phyloP scores from a whole-genome alignment of 352 stramenopile genomes.

The Globisporangium alternatum region DNA sequence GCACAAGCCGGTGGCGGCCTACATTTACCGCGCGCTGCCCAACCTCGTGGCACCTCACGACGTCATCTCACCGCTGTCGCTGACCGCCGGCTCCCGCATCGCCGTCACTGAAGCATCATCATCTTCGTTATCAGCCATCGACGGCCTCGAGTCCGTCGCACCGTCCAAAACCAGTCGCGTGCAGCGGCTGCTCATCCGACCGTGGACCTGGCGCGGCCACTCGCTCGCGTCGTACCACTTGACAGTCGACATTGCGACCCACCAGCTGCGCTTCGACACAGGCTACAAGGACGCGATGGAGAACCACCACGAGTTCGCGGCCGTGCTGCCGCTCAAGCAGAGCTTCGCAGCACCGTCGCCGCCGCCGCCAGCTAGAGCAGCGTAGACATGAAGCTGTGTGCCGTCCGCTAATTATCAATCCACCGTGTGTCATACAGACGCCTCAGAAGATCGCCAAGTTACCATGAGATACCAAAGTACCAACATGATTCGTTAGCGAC shows the following conservation, averaged over 20 bases:
- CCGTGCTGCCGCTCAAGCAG: constrained; percentile 31
- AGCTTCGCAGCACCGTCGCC: neutral
- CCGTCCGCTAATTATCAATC: neutral
- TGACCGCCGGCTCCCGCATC: constrained; percentile 9
- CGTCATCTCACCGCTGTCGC: constrained; percentile 34
- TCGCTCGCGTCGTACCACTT: constrained; percentile 53
- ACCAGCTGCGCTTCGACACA: constrained; percentile 55
- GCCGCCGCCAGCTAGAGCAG: neutral
- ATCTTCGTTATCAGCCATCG: neutral
- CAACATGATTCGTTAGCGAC: too few species aligned
- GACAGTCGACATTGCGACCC: constrained; percentile 44
- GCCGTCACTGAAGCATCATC: constrained; percentile 7
- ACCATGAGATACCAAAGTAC: too few species aligned
- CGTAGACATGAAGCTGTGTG: too few species aligned
- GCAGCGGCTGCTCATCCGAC: constrained; percentile 51
- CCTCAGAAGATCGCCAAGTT: too few species aligned
- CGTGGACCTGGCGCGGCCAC: constrained; percentile 62
- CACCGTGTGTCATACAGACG: neutral
- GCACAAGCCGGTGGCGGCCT: constrained; percentile 43
- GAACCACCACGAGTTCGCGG: constrained; percentile 49
- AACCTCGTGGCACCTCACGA: constrained; percentile 46
- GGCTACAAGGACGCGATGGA: constrained; percentile 58
- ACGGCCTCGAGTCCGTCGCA: neutral
- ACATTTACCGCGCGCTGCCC: constrained; percentile 42
- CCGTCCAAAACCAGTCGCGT: neutral